Evolutionary conservation across 257 asterid genomes (phyloP).

Genomic region (Anisodus acutangulus): DNA sequence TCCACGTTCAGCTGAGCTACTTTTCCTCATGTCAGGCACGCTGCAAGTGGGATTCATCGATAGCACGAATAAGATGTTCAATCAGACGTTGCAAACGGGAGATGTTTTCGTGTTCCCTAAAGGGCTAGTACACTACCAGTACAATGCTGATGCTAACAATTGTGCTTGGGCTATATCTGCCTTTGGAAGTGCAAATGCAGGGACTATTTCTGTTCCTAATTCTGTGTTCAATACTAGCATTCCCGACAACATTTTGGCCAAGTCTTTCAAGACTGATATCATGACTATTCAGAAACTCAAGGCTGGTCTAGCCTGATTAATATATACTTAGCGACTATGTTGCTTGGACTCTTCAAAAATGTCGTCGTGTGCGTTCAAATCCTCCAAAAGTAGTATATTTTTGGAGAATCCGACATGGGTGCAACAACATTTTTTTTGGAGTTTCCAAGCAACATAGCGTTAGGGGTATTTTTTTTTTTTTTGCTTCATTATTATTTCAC

Average conservation of each 20-base stretch:
- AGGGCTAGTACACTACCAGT: constrained; percentile 59
- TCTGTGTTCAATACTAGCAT: constrained; percentile 48
- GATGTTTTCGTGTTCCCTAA: constrained; percentile 56
- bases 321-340: not conserved
- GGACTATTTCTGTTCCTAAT: constrained; percentile 53
- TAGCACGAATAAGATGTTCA: constrained; percentile 49
- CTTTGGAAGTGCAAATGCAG: constrained; percentile 61
- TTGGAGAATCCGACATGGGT: not conserved
- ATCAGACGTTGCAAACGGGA: constrained; percentile 50
- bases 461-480: not conserved
- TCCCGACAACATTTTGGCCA: constrained; percentile 48
- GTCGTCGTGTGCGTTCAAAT: not conserved
- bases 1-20: constrained; percentile 66
- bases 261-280: constrained; percentile 58
- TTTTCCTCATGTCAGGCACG: constrained; percentile 51
- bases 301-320: constrained; percentile 40
- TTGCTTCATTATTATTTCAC: not conserved
- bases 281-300: constrained; percentile 56
- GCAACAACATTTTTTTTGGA: not conserved
- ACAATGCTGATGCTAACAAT: constrained; percentile 45
- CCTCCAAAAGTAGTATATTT: not conserved
- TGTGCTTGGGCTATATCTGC: constrained; percentile 57
- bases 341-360: not conserved
- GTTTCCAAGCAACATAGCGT: not conserved
- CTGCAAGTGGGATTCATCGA: constrained; percentile 63